These are phyloP conservation scores for Cladochytrium replicatum DNA, from an alignment of 192 early-diverging fungal genomes.

Conservation along the genomic window DNA sequence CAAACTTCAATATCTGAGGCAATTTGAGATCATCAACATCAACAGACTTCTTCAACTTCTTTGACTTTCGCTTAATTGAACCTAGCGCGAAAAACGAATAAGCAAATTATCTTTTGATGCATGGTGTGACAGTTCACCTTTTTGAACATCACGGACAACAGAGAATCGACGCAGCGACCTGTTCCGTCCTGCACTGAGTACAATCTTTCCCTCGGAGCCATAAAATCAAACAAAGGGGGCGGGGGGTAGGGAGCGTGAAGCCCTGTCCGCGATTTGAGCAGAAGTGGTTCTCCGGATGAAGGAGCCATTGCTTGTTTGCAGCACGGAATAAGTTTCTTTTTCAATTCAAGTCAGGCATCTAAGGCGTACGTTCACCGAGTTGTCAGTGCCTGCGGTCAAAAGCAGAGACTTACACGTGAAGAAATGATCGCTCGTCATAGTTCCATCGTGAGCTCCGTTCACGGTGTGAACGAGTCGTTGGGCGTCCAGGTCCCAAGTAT, in stretches of 20 bases:
- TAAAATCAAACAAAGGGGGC: slow-evolving; percentile 67
- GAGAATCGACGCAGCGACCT: slow-evolving; percentile 73
- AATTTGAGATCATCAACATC: slow-evolving; percentile 61
- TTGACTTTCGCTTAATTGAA: no score
- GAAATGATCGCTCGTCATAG: slow-evolving; percentile 68
- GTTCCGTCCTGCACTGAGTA: slow-evolving; percentile 79
- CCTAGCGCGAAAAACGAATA: no score
- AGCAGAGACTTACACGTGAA: slow-evolving; percentile 75
- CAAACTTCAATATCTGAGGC: slow-evolving; percentile 67
- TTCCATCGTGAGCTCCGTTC: slow-evolving; percentile 76
- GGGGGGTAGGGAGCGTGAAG: slow-evolving; percentile 85
- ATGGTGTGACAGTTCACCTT: slow-evolving; percentile 76
- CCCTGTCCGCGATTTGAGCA: slow-evolving; percentile 76
- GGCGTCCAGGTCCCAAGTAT: slow-evolving; percentile 84
- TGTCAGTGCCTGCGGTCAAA: slow-evolving; percentile 80
- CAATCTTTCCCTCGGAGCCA: slow-evolving; percentile 54
- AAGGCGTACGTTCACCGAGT: slow-evolving; percentile 68
- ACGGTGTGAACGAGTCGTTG: slow-evolving; percentile 64
- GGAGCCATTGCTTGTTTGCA: slow-evolving; percentile 75
- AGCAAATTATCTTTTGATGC: slow-evolving; percentile 6
- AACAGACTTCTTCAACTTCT: slow-evolving; percentile 58
- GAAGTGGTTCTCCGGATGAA: slow-evolving; percentile 76
- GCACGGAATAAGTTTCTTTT: not conserved
- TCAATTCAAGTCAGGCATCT: no score
- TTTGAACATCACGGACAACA: slow-evolving; percentile 71